A percentile compares a stretch with the other conserved stretches of the same genome.
These are phyloP conservation scores for Fusarium denticulatum DNA, from an alignment of 2,329 filamentous ascomycete species.

Conservation along the genomic window DNA sequence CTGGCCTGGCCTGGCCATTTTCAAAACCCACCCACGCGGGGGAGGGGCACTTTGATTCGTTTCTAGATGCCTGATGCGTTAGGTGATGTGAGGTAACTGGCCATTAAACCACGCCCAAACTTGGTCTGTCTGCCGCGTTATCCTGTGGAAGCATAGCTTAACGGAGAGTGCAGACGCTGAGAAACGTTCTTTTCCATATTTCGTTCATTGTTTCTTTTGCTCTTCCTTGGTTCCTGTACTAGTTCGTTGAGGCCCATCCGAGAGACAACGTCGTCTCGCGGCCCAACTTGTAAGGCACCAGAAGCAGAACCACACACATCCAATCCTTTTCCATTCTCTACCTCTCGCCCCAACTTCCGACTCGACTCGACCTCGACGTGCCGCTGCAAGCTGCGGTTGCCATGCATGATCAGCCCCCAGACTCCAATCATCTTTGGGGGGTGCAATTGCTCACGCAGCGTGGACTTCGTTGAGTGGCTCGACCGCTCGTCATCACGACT, in stretches of 20 bases:
- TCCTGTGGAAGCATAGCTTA: conserved; percentile 22
- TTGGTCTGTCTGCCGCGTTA: conserved; percentile 42
- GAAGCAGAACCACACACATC: conserved; percentile 17
- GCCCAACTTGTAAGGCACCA: conserved; percentile 43
- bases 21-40: conserved; percentile 39
- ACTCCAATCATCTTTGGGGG: conserved; percentile 44
- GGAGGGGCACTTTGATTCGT: conserved; percentile 42
- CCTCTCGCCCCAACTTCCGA: conserved; percentile 35
- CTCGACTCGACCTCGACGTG: conserved; percentile 22
- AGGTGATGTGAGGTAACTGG: conserved; percentile 39
- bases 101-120: conserved; percentile 36
- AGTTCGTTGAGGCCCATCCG: conserved; percentile 11
- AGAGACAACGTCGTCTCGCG: conserved; percentile 30
- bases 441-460: conserved; percentile 43
- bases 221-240: background rate
- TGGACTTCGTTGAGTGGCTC: conserved; percentile 44
- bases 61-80: conserved; percentile 39
- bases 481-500: conserved; percentile 34
- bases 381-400: conserved; percentile 45
- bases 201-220: background rate
- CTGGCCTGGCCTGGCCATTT: conserved; percentile 15
- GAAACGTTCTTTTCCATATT: conserved; percentile 13
- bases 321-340: conserved; percentile 25
- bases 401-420: conserved; percentile 45
- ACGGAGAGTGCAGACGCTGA: conserved; percentile 14